These are phyloP conservation scores for Leucocoprinus leucothites DNA, from an alignment of 768 basidiomycete genomes.

Conservation along the genomic window DNA sequence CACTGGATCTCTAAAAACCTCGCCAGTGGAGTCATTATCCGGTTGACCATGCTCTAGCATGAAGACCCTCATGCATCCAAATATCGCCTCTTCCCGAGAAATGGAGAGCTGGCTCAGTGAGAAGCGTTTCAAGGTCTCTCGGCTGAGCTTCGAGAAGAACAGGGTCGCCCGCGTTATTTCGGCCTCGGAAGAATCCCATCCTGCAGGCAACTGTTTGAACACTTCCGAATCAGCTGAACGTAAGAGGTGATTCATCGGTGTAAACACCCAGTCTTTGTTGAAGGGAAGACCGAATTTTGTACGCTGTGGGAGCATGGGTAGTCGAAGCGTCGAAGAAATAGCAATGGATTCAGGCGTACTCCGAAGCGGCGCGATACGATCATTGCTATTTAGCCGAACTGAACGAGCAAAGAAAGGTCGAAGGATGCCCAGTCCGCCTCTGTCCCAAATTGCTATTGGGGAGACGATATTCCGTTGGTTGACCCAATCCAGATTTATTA, in stretches of 20 bases:
- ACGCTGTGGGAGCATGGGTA: conserved; percentile 27
- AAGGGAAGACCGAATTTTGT: conserved; percentile 43
- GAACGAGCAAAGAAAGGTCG: conserved; percentile 58
- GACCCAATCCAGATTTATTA: conserved; percentile 42
- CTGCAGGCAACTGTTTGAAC: conserved; percentile 60
- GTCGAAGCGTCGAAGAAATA: conserved; percentile 51
- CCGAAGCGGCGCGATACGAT: conserved; percentile 48
- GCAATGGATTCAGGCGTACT: conserved; percentile 54
- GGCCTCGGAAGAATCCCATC: conserved; percentile 79
- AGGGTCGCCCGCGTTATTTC: conserved; percentile 73
- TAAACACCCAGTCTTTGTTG: conserved; percentile 61
- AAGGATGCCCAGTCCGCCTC: conserved; percentile 46
- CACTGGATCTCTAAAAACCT: conserved; percentile 77
- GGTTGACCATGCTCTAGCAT: conserved; percentile 90
- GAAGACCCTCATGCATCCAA: conserved; percentile 89
- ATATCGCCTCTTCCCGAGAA: conserved; percentile 55
- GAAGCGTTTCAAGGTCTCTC: conserved; percentile 41
- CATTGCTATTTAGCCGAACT: conserved; percentile 37
- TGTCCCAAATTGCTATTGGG: conserved; percentile 44
- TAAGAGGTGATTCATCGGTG: conserved; percentile 74
- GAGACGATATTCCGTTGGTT: conserved; percentile 30
- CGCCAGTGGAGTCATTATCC: conserved; percentile 45
- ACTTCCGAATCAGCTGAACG: conserved; percentile 70
- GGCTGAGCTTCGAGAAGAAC: conserved; percentile 50
- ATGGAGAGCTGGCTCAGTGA: conserved; percentile 40